Evolutionary conservation across 2,329 filamentous ascomycete genomes (phyloP).

Genomic region (Pseudogymnoascus sp.): DNA sequence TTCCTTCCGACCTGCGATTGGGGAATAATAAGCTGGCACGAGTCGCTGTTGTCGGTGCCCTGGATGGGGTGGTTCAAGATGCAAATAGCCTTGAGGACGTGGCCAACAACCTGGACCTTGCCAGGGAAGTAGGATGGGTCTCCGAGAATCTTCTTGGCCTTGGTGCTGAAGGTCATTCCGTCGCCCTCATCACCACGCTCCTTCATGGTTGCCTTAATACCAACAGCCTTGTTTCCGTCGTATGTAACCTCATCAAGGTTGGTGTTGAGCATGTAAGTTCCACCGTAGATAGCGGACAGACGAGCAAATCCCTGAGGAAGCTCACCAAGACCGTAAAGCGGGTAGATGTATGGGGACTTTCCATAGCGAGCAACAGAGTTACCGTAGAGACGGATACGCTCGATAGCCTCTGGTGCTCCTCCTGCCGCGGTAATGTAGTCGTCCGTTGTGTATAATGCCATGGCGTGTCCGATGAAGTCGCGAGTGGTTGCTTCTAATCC

Average conservation of each 20-base stretch:
- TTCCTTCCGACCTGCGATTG: slow-evolving; percentile 96
- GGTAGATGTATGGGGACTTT: slow-evolving; percentile 99
- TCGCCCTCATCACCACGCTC: slow-evolving; percentile 65
- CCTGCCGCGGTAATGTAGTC: slow-evolving; percentile 70
- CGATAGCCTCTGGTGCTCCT: slow-evolving; percentile 71
- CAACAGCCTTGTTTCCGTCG: slow-evolving; percentile 75
- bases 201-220: slow-evolving; percentile 96
- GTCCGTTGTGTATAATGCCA: slow-evolving; percentile 91
- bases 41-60: slow-evolving; percentile 82
- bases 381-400: slow-evolving; percentile 90
- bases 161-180: slow-evolving; percentile 88
- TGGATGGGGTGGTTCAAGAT: slow-evolving; percentile 92
- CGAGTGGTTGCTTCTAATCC: slow-evolving; percentile 80
- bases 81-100: slow-evolving; percentile 93
- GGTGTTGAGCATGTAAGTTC: slow-evolving; percentile 99
- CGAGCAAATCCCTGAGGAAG: slow-evolving; percentile 96
- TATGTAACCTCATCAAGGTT: slow-evolving; percentile 83
- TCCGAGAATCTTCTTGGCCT: slow-evolving; percentile 89
- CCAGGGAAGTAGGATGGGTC: slow-evolving; percentile 94
- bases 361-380: slow-evolving; percentile 97
- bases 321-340: slow-evolving; percentile 92
- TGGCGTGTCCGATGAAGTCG: slow-evolving; percentile 96
- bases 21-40: slow-evolving; percentile 90
- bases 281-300: slow-evolving; percentile 94
- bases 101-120: slow-evolving; percentile 80